phyloP scores from a whole-genome alignment of 2,329 filamentous ascomycete genomes.

The Cordyceps cateniannulata region DNA sequence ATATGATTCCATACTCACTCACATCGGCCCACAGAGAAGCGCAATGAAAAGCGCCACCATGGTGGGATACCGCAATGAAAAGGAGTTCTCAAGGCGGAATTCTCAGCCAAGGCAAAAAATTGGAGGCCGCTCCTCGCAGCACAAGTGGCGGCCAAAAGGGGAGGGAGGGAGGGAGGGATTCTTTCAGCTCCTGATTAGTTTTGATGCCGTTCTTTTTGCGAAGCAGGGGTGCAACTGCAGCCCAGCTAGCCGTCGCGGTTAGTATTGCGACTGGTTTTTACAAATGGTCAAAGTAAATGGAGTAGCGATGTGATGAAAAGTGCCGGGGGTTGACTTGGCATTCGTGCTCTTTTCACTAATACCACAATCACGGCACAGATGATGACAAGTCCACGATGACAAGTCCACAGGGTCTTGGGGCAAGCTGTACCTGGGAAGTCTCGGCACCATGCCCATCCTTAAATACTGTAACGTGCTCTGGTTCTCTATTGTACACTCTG shows the following conservation, averaged over 20 bases:
- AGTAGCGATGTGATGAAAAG: not conserved
- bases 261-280: not conserved
- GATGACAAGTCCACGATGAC: not conserved
- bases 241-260: not conserved
- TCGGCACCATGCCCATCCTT: too few species aligned
- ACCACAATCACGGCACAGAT: not conserved
- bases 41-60: not conserved
- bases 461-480: not conserved
- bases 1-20: not conserved
- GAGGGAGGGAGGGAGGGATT: too few species aligned
- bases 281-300: too few species aligned
- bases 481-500: not conserved
- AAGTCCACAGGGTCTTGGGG: not conserved
- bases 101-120: not conserved
- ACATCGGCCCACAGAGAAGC: not conserved
- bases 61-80: not conserved
- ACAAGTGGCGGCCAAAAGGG: not conserved
- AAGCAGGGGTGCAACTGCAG: not conserved
- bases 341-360: not conserved
- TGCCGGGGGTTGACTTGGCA: not conserved
- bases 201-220: not conserved
- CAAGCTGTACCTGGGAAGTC: too few species aligned
- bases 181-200: not conserved
- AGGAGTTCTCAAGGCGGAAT: constrained; percentile 4
- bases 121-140: not conserved